Evolutionary conservation across 1,139 yeast species (phyloP), one percentile per base, ranked within the genome.

Genomic region (Geotrichum carabidarum): DNA sequence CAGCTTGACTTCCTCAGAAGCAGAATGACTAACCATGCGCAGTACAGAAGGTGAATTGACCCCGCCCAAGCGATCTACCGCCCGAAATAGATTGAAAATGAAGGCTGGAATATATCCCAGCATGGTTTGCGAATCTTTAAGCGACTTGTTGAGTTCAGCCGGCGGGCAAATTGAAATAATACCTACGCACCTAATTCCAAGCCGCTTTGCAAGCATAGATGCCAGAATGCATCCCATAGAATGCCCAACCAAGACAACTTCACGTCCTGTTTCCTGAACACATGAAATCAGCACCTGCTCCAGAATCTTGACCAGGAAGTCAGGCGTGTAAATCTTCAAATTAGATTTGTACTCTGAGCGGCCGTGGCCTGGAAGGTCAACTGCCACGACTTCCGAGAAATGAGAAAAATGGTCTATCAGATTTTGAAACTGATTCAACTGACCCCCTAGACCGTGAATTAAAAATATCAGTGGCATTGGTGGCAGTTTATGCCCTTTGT

Each of bases 281-380:
- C 44, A 48, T n/a, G 53, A 34, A 40, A 54, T 46, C 15, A 69
- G 55, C 2, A 65, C 63, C 56, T 58, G 50, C 35, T 69, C 68
- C 11, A 81, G 61, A 4, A 79, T 65, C 32, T 70, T 74, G n/a
- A 77, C 81, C 15, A 84, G 71, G 50, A 71, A 71, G 14, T 77
- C 80, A 2, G 82, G 77, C 17, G 68, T 61, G 62, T 78, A 82
- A 59, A 78, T 81, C 2, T 63, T 65, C 64, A 66, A 63, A 14
- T 59, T 59, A 12, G 58, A 30, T 30, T 58, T 53, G 11, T 54
- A 74, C 1, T 64, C 60, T 71, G 82, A 72, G 34, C 64, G 62
- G 15, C 94, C 94, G 68, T 84, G 84, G 0, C 94, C 94, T 0
- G 94, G 94, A 53, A 86, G 72, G 64, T 86, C 94, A 18, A 86